Evolutionary conservation across 768 basidiomycete species (phyloP).

Genomic region (Suillus plorans): DNA sequence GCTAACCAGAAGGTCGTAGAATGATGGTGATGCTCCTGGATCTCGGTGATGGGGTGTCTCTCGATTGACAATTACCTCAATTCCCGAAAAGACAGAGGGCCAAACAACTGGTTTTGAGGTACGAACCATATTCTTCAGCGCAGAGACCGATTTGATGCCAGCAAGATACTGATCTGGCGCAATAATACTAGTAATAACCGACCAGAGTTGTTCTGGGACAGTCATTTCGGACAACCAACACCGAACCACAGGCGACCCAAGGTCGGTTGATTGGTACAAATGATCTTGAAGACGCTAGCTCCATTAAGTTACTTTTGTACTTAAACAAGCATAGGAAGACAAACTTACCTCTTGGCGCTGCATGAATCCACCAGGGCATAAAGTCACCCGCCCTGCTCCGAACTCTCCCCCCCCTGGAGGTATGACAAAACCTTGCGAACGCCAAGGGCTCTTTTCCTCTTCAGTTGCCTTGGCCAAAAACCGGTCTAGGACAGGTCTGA

Average conservation of each 20-base stretch:
- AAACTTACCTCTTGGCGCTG: neutral
- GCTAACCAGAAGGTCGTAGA: slow-evolving; percentile 6
- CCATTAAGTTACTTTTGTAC: neutral
- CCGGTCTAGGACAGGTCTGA: neutral
- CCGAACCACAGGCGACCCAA: neutral
- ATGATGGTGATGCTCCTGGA: neutral
- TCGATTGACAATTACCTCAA: slow-evolving; percentile 6
- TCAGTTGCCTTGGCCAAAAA: neutral
- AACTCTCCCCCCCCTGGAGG: neutral
- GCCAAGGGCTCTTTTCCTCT: neutral
- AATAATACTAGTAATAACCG: neutral
- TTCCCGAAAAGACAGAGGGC: slow-evolving; percentile 3
- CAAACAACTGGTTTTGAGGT: neutral
- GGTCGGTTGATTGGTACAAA: neutral
- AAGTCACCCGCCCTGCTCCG: neutral
- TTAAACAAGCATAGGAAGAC: neutral
- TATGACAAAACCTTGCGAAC: neutral
- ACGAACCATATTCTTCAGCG: neutral
- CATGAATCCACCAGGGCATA: neutral
- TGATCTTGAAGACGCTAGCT: neutral
- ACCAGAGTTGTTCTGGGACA: neutral
- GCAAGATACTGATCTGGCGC: neutral
- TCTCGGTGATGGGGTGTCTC: neutral
- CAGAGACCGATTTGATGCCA: neutral
- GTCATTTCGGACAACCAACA: neutral